These are phyloP conservation scores for Xerocomellus intermedius DNA, from an alignment of 768 basidiomycete species.

Conservation along the genomic window DNA sequence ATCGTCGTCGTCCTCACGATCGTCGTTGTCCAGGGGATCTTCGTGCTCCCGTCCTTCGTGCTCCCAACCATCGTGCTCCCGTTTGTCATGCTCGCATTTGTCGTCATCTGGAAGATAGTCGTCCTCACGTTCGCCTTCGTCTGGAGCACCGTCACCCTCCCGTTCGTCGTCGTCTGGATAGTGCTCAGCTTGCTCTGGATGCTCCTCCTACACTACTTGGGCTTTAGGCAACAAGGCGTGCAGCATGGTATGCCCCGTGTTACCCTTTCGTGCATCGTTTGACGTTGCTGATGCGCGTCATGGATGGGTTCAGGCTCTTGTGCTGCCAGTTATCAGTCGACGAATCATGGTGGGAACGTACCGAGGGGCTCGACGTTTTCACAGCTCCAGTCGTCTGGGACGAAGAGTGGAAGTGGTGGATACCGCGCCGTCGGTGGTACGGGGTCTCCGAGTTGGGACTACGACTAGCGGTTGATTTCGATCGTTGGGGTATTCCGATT, in stretches of 20 bases:
- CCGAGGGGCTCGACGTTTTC: slow-evolving; percentile 10
- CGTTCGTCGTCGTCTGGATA: slow-evolving; percentile 5
- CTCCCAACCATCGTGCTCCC: no score
- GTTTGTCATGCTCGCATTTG: no score
- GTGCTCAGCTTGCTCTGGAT: background rate
- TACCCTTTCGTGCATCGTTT: no score
- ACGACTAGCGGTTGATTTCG: background rate
- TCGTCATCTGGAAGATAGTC: no score
- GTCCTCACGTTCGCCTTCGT: no score
- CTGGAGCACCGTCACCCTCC: slow-evolving; percentile 8
- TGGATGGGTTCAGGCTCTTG: slow-evolving; percentile 6
- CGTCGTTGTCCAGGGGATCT: no score
- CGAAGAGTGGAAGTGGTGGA: slow-evolving; percentile 1
- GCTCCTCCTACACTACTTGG: background rate
- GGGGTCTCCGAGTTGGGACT: slow-evolving; percentile 1
- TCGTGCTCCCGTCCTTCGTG: no score
- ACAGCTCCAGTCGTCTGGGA: slow-evolving; percentile 8
- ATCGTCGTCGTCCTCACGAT: no score
- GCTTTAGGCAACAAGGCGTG: background rate
- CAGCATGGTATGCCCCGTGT: slow-evolving; percentile 10
- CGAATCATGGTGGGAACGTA: slow-evolving; percentile 16
- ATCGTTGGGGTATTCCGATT: background rate
- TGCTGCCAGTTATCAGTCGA: slow-evolving; percentile 22
- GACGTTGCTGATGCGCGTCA: background rate
- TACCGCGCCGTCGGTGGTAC: background rate